These are phyloP conservation scores for Cornus florida DNA, from an alignment of 148 eudicot species.

Conservation along the genomic window DNA sequence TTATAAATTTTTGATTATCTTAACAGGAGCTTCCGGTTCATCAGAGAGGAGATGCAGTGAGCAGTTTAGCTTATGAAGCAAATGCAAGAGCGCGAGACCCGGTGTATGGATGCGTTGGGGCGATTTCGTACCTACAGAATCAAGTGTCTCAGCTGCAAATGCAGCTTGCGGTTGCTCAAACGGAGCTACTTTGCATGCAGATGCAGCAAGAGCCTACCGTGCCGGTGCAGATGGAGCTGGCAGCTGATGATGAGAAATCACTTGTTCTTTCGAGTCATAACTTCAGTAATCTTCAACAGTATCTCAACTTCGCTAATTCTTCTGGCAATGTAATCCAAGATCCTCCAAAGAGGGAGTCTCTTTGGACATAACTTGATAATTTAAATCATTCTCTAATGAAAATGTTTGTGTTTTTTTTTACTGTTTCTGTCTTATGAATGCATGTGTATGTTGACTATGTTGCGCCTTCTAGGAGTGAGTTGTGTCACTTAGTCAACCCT, in stretches of 20 bases:
- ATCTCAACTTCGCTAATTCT: constrained; percentile 22
- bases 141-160: constrained; percentile 80
- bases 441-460: no score
- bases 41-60: constrained; percentile 48
- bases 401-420: no score
- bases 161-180: constrained; percentile 81
- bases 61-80: constrained; percentile 50
- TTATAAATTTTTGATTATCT: no score
- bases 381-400: no score
- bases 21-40: constrained; percentile 39
- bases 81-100: constrained; percentile 70
- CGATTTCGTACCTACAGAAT: constrained; percentile 70
- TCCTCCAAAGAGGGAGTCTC: constrained; percentile 32
- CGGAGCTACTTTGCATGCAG: constrained; percentile 73
- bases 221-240: background rate
- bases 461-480: no score
- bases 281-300: constrained; percentile 14
- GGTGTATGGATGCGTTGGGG: constrained; percentile 89
- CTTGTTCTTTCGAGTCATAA: constrained; percentile 13
- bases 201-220: constrained; percentile 55
- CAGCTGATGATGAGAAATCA: constrained; percentile 13
- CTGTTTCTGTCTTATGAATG: no score
- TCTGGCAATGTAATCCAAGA: constrained; percentile 29
- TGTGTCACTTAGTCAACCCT: no score
- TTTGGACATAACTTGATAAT: constrained; percentile 25